phyloP scores from a whole-genome alignment of 441 rosid species.

The Erodium trifolium region DNA sequence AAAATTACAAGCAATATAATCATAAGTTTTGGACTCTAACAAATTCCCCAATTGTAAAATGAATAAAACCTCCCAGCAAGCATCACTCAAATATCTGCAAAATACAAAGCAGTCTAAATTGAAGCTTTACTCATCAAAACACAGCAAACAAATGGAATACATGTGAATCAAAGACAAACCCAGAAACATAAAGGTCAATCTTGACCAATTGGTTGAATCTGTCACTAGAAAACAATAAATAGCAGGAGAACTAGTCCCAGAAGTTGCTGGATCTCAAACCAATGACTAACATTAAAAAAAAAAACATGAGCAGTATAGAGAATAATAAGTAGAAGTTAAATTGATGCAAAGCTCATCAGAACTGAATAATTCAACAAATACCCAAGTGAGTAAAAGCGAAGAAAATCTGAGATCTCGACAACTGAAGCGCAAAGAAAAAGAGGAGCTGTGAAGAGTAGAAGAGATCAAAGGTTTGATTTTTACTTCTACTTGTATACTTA shows the following conservation, averaged over 20 bases:
- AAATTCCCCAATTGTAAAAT: background rate
- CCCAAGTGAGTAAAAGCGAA: slow-evolving; percentile 3
- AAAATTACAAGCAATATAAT: no score
- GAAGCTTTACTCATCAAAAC: slow-evolving; percentile 1
- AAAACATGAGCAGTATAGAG: background rate
- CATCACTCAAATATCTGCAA: slow-evolving; percentile 9
- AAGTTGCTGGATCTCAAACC: slow-evolving; percentile 13
- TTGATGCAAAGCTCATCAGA: background rate
- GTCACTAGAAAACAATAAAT: no score
- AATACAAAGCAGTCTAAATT: background rate
- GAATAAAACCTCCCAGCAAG: background rate
- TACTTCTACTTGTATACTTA: no score
- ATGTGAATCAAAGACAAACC: no score
- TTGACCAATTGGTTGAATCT: slow-evolving; percentile 9
- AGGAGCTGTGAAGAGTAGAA: background rate
- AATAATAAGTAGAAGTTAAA: no score
- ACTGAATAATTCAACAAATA: slow-evolving; percentile 12
- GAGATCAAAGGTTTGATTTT: no score
- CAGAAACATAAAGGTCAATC: background rate
- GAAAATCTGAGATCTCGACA: slow-evolving; percentile 8
- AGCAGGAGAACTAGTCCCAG: background rate
- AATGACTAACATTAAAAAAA: background rate
- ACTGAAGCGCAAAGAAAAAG: background rate
- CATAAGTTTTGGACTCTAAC: background rate
- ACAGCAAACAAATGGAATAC: background rate